A percentile compares a stretch with the other conserved stretches of the same genome.
These are phyloP conservation scores for Colletotrichum godetiae DNA, from an alignment of 2,329 filamentous ascomycete species.

Conservation along the genomic window DNA sequence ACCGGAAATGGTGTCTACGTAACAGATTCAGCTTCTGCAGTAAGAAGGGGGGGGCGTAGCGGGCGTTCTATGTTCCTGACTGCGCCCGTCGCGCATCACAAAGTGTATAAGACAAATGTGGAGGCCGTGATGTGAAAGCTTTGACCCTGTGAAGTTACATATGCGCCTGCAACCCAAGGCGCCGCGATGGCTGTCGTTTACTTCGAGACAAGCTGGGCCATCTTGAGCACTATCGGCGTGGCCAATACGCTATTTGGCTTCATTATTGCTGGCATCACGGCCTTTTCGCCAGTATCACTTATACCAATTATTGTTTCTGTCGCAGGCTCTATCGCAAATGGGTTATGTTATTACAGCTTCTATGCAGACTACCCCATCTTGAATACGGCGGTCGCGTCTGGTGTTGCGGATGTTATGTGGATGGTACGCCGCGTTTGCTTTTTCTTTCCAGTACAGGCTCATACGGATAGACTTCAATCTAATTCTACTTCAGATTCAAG, in stretches of 20 bases:
- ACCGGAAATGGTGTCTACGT: neutral
- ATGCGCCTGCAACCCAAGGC: neutral
- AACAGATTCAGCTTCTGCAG: neutral
- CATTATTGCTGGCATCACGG: constrained; percentile 52
- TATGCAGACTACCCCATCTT: constrained; percentile 43
- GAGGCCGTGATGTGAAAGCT: neutral
- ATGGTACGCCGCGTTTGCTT: constrained; percentile 44
- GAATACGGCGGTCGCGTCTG: constrained; percentile 47
- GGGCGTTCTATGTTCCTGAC: neutral
- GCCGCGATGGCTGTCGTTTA: constrained; percentile 40
- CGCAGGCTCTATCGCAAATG: constrained; percentile 53
- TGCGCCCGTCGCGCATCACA: neutral
- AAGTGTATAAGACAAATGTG: constrained; percentile 11
- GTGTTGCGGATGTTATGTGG: constrained; percentile 53
- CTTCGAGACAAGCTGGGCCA: constrained; percentile 56
- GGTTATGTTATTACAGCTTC: constrained; percentile 54
- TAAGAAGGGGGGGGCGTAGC: neutral
- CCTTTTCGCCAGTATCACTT: constrained; percentile 47
- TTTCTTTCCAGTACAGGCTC: neutral
- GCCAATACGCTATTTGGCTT: constrained; percentile 51
- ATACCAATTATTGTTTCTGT: constrained; percentile 53
- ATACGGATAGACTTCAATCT: neutral
- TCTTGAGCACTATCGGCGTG: constrained; percentile 56
- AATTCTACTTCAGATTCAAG: constrained; percentile 48
- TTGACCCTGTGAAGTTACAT: neutral